Conservation (phyloP, 2,329 filamentous ascomycete genomes). For the Penicillium palitans region DNA sequence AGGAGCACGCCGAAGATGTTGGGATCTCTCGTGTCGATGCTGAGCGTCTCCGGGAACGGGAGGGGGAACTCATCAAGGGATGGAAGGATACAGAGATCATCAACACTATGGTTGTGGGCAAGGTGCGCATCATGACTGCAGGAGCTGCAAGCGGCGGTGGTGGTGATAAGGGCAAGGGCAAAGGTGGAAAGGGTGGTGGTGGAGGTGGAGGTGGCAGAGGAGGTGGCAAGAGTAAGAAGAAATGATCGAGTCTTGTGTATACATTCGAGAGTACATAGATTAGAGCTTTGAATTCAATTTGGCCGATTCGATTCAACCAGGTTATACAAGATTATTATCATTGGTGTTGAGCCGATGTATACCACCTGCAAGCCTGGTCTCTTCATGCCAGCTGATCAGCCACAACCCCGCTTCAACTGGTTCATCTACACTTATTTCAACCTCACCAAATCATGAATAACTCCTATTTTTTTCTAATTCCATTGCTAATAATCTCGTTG, state of each 20-base stretch:
- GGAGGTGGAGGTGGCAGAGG: constrained; percentile 26
- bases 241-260: constrained; percentile 23
- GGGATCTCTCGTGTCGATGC: constrained; percentile 53
- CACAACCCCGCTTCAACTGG: background rate
- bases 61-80: constrained; percentile 78
- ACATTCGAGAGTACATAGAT: constrained; percentile 5
- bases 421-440: background rate
- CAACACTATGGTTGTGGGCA: constrained; percentile 76
- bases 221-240: constrained; percentile 44
- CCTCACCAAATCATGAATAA: background rate
- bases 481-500: background rate
- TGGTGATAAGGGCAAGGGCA: constrained; percentile 27
- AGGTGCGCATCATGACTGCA: constrained; percentile 74
- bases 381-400: background rate
- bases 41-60: constrained; percentile 80
- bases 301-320: background rate
- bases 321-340: background rate
- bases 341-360: background rate
- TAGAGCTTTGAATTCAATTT: background rate
- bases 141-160: constrained; percentile 53
- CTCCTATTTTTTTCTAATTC: background rate
- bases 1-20: constrained; percentile 59
- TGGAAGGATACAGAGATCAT: constrained; percentile 81
- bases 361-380: background rate
- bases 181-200: constrained; percentile 26